Base-by-base conservation (phyloP, 208 protist species). In the Trypanosoma cruzi region DNA sequence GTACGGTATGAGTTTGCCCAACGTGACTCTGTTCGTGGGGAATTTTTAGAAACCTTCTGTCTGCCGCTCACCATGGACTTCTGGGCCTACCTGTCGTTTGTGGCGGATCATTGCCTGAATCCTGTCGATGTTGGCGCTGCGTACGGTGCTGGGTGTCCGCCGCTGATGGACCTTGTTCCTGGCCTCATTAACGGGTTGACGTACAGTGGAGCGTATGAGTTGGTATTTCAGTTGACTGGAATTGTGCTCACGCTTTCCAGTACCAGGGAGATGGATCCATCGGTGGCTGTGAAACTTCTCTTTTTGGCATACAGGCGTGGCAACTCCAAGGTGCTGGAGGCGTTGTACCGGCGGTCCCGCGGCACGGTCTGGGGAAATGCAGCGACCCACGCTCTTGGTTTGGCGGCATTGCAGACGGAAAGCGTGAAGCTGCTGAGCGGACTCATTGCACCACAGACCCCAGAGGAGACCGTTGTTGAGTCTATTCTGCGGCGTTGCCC, bases 1-100 rank as follows among this genome's bases (percentile, higher is more conserved):
- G 37, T 46, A 16, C 36, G 22, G 8, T 50, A 60, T 50, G 40
- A 49, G 24, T 69, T 64, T 58, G 20, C 65, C 59, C 70, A 77
- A 59, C 67, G 77, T 65, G 71, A 59, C 37, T 49, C 61, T 4
- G n/a, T 40, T 37, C 73, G 81, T 18, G 63, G 58, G 67, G 82
- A 77, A 24, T 89, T 92, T 65, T 69, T 92, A 2, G 28, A 72
- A 11, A 68, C 53, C 42, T 89, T 84, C 65, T 79, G 64, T 59
- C 71, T 83, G 16, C 78, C 86, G 0, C 44, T 48, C 18, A 74
- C 65, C 13, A 49, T 89, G 61, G 73, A 75, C 22, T 31, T 36
- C 16, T 89, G 83, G 83, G 78, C 81, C 11, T 79, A 82, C 32
- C 64, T 80, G 32, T 75, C 81, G 29, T 89, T 83, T 77, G 79